Conservation (phyloP, 768 basidiomycete genomes). For the Tylopilus rubrobrunneus region DNA sequence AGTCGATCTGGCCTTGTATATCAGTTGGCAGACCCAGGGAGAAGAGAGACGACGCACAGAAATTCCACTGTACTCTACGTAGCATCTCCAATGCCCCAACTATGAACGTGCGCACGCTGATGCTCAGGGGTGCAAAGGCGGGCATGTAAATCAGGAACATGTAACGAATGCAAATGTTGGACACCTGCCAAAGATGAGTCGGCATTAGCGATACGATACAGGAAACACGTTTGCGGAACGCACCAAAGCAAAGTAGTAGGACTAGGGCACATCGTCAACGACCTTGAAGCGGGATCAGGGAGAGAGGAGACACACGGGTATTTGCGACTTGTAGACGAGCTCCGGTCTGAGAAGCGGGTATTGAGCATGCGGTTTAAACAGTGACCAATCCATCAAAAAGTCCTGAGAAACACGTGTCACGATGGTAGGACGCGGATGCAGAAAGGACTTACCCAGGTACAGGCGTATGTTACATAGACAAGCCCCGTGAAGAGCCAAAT, state of each 20-base stretch:
- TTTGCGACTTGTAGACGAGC: slow-evolving; percentile 67
- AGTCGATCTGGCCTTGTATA: slow-evolving; percentile 53
- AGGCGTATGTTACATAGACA: slow-evolving; percentile 65
- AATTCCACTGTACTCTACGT: slow-evolving; percentile 89
- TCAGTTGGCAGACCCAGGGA: no score
- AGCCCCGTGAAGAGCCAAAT: slow-evolving; percentile 66
- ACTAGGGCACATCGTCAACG: slow-evolving; percentile 31
- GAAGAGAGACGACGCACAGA: slow-evolving; percentile 50
- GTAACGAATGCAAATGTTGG: slow-evolving; percentile 76
- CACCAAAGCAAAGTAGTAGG: slow-evolving; percentile 81
- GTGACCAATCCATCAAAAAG: slow-evolving; percentile 88
- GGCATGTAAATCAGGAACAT: slow-evolving; percentile 83
- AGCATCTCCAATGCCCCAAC: slow-evolving; percentile 70
- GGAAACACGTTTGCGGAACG: slow-evolving; percentile 9
- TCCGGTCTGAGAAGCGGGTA: no score
- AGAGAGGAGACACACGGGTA: slow-evolving; percentile 42
- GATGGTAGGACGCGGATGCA: background rate
- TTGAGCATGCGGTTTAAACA: slow-evolving; percentile 54
- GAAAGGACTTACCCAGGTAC: slow-evolving; percentile 62
- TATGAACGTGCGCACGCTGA: slow-evolving; percentile 60
- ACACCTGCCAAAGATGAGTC: slow-evolving; percentile 40
- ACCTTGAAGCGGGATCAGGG: background rate
- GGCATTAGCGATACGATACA: background rate
- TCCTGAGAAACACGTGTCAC: slow-evolving; percentile 50
- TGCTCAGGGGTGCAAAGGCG: slow-evolving; percentile 35